Conservation (phyloP, 768 basidiomycete genomes). For the Auriscalpium microsporum region DNA sequence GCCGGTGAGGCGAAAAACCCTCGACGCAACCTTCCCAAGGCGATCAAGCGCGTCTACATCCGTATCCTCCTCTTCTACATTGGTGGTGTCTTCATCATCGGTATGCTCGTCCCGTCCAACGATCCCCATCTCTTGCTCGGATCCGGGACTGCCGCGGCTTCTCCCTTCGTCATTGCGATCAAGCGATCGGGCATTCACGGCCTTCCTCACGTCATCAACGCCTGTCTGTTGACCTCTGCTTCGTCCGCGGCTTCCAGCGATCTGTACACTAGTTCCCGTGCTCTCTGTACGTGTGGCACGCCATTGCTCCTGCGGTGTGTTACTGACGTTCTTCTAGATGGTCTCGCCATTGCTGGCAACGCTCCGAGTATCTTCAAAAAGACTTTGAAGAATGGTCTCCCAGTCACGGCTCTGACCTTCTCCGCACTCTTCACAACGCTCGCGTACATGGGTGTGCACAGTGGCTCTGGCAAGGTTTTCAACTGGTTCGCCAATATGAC, state of each 20-base stretch:
- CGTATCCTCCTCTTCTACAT: slow-evolving; percentile 76
- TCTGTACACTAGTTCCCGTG: slow-evolving; percentile 81
- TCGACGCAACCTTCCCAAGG: slow-evolving; percentile 52
- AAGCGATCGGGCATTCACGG: slow-evolving; percentile 76
- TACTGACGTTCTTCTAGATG: slow-evolving; percentile 39
- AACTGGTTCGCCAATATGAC: slow-evolving; percentile 63
- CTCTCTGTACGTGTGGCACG: slow-evolving; percentile 51
- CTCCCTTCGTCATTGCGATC: slow-evolving; percentile 91
- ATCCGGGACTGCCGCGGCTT: slow-evolving; percentile 57
- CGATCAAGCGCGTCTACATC: slow-evolving; percentile 53
- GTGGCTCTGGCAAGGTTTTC: slow-evolving; percentile 67
- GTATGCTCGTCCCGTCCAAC: slow-evolving; percentile 73
- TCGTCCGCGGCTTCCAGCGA: slow-evolving; percentile 91
- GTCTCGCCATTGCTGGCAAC: slow-evolving; percentile 69
- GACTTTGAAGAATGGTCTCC: slow-evolving; percentile 67
- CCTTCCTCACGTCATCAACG: slow-evolving; percentile 80
- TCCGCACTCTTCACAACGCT: slow-evolving; percentile 58
- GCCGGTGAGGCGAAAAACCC: slow-evolving; percentile 92
- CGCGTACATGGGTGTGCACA: slow-evolving; percentile 74
- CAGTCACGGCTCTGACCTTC: slow-evolving; percentile 62
- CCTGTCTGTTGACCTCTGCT: slow-evolving; percentile 77
- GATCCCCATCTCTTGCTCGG: slow-evolving; percentile 43
- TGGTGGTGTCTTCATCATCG: slow-evolving; percentile 63
- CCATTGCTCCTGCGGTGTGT: background rate
- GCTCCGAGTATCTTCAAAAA: slow-evolving; percentile 73